These are phyloP conservation scores for Datura wrightii DNA, from an alignment of 257 asterid species.

Conservation along the genomic window DNA sequence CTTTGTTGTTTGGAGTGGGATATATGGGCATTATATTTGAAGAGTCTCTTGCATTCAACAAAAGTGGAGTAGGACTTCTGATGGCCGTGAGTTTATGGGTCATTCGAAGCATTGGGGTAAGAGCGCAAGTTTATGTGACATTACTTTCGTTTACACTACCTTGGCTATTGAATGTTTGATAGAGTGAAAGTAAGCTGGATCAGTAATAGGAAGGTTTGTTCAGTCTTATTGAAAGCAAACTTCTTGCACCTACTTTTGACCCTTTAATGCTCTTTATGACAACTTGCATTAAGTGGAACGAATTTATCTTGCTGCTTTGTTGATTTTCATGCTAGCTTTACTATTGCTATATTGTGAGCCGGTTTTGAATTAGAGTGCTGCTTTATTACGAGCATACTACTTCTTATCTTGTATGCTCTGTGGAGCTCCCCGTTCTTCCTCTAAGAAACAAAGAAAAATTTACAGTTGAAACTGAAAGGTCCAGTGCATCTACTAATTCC, in stretches of 20 bases:
- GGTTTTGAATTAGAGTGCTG: slow-evolving; percentile 17
- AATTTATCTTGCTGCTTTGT: slow-evolving; percentile 1
- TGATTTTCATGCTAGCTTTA: slow-evolving; percentile 16
- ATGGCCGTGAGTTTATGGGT: slow-evolving; percentile 99
- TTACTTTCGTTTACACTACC: background rate
- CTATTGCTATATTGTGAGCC: slow-evolving; percentile 13
- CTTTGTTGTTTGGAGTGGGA: slow-evolving; percentile 81
- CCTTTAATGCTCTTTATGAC: slow-evolving; percentile 16
- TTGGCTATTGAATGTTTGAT: background rate
- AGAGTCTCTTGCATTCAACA: slow-evolving; percentile 95
- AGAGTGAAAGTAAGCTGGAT: slow-evolving; percentile 13
- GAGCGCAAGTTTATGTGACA: slow-evolving; percentile 30
- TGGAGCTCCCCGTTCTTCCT: background rate
- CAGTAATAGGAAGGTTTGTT: background rate
- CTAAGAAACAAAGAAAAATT: background rate
- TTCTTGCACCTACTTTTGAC: background rate
- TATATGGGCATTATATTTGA: slow-evolving; percentile 96
- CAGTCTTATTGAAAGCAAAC: background rate
- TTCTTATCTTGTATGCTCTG: background rate
- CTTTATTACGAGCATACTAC: slow-evolving; percentile 3
- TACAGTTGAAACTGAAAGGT: slow-evolving; percentile 10
- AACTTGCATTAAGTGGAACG: slow-evolving; percentile 1
- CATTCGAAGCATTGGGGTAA: slow-evolving; percentile 91
- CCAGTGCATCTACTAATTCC: slow-evolving; percentile 15
- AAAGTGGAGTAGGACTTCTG: slow-evolving; percentile 96